Percentiles rank a stretch among this genome's conserved stretches.
Evolutionary conservation across 208 protist genomes (phyloP).

Genomic region (Trypanosoma congolense): DNA sequence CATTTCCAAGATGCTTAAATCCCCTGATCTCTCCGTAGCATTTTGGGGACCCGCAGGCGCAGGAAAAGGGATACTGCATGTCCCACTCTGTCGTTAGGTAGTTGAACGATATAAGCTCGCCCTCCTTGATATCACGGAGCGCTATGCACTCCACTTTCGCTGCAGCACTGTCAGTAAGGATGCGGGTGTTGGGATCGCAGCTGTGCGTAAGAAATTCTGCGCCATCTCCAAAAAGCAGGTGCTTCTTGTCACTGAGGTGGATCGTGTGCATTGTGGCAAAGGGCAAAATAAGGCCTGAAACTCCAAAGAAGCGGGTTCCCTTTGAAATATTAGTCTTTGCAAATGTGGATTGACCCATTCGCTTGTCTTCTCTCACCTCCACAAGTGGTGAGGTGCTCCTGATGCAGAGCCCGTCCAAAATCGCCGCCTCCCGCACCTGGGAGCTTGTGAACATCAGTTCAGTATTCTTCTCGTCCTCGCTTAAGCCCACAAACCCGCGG

Average conservation of each 20-base stretch:
- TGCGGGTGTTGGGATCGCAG: slow-evolving; percentile 77
- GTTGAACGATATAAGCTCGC: slow-evolving; percentile 84
- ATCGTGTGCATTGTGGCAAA: slow-evolving; percentile 85
- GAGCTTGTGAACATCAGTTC: slow-evolving; percentile 51
- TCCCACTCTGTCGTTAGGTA: slow-evolving; percentile 89
- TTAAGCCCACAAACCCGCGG: slow-evolving; percentile 47
- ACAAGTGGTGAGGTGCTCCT: slow-evolving; percentile 51
- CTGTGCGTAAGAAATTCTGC: slow-evolving; percentile 85
- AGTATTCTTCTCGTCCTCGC: slow-evolving; percentile 35
- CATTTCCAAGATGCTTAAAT: slow-evolving; percentile 54
- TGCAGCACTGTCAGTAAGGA: slow-evolving; percentile 59
- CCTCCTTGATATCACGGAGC: slow-evolving; percentile 58
- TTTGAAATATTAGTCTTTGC: slow-evolving; percentile 41
- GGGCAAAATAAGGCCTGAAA: slow-evolving; percentile 66
- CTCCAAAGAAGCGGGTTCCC: slow-evolving; percentile 68
- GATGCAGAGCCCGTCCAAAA: slow-evolving; percentile 45
- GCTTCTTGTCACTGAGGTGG: slow-evolving; percentile 46
- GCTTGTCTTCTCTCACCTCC: slow-evolving; percentile 50
- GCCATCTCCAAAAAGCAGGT: slow-evolving; percentile 80
- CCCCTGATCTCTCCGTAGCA: slow-evolving; percentile 74
- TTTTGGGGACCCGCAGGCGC: slow-evolving; percentile 43
- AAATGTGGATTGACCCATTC: slow-evolving; percentile 83
- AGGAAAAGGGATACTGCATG: slow-evolving; percentile 79
- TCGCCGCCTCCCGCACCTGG: slow-evolving; percentile 48
- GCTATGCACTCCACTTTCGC: slow-evolving; percentile 63